Conservation (phyloP, 2,329 filamentous ascomycete species). For the Neofusicoccum umdonicola region DNA sequence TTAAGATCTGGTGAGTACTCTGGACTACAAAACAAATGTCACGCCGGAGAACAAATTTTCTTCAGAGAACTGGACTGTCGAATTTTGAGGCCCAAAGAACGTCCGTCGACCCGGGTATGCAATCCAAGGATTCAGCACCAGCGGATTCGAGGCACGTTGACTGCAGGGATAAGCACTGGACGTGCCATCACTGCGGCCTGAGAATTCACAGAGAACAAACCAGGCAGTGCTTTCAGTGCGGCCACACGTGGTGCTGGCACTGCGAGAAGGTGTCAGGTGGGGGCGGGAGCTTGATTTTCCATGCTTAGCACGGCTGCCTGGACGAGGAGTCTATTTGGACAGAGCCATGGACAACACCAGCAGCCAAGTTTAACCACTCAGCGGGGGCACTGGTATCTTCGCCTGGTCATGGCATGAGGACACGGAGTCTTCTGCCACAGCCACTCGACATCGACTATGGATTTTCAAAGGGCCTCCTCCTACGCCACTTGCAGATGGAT, state of each 20-base stretch:
- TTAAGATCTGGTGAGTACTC: neutral
- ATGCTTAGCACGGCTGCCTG: neutral
- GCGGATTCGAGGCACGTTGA: neutral
- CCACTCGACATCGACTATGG: too few relatives aligned
- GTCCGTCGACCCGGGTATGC: neutral
- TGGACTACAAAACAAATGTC: neutral
- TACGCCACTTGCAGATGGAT: too few relatives aligned
- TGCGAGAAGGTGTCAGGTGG: conserved; percentile 4
- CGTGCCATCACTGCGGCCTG: conserved; percentile 6
- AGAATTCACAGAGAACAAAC: neutral
- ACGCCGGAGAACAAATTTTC: too few relatives aligned
- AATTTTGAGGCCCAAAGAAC: neutral
- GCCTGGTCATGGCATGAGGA: too few relatives aligned
- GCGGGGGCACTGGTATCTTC: too few relatives aligned
- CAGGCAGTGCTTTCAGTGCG: conserved; percentile 7
- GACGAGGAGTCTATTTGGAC: neutral
- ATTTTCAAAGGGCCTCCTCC: too few relatives aligned
- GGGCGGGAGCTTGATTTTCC: neutral
- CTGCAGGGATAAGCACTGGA: conserved; percentile 10
- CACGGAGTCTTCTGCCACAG: too few relatives aligned
- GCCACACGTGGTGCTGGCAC: neutral
- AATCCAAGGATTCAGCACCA: neutral
- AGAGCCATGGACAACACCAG: neutral
- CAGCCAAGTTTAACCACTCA: too few relatives aligned
- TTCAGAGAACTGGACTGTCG: neutral